Base-by-base conservation (phyloP, 2,329 filamentous ascomycete species). In the Plenodomus tracheiphilus region DNA sequence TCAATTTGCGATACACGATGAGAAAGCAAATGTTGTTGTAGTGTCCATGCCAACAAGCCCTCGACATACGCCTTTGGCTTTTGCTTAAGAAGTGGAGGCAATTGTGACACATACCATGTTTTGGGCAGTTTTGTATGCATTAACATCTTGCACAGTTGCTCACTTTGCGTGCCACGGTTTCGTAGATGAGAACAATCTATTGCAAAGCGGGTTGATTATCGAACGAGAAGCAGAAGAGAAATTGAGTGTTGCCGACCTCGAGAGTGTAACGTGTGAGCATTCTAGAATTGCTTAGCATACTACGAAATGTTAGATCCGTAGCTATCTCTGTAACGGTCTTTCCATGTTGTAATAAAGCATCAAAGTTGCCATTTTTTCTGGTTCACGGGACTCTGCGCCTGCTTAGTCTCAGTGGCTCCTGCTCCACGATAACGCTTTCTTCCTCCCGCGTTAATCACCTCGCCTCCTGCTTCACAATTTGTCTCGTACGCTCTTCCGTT, bases 401-500 rank as follows among this genome's bases (percentile, higher is more conserved):
- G 43, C 43, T 45, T 45, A 16, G 43, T 45, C 43, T 45, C 36
- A 34, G 43, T 39, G 35, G 43, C 43, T 45, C 18, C 43, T 45
- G 35, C 43, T 45, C 11, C 43, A 39, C 43, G 17, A 45, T 22
- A 45, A 45, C 43, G 43, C 17, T 45, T 39, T 39, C 43, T 45
- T 45, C 43, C 36, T 45, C 43, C 36, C 43, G 34, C 43, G 15
- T 45, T 39, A 39, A 45, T 45, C 43, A 45, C 45, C 45, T 47
- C 32, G 45, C 39, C 47, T 50, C 18, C 47, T 50, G 47, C 41
- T 46, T 50, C 34, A 38, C 45, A 28, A 39, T 50, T 45, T 46
- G 38, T 50, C 38, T 50, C 42, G 47, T 50, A 45, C 47, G 47
- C 47, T 50, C 42, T 45, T 50, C 38, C 28, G 34, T 46, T 46